Percentiles rank a stretch among this genome's conserved stretches.
Evolutionary conservation across 169 alveolate genomes (phyloP).

Genomic region (Plasmodium reichenowi): DNA sequence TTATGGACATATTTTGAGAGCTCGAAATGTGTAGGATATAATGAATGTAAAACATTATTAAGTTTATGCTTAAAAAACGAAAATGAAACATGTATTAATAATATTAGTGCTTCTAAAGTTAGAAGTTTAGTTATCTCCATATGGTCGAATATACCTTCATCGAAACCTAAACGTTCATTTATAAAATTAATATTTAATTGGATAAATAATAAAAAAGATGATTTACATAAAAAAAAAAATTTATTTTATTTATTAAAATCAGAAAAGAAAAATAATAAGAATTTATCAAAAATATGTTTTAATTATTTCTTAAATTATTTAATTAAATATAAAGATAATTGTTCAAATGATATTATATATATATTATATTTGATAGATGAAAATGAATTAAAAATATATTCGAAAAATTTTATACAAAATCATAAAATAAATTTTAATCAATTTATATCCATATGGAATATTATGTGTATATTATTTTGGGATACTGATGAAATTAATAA

Average conservation of each 20-base stretch:
- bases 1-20: conserved; percentile 29
- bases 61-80: conserved; percentile 53
- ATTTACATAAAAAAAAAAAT: conserved; percentile 40
- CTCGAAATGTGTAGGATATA: conserved; percentile 35
- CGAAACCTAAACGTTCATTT: conserved; percentile 47
- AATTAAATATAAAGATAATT: conserved; percentile 57
- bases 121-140: conserved; percentile 41
- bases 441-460: conserved; percentile 67
- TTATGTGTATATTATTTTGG: conserved; percentile 65
- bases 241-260: conserved; percentile 31
- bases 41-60: conserved; percentile 59
- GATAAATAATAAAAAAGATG: conserved; percentile 52
- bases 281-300: conserved; percentile 33
- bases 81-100: conserved; percentile 20
- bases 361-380: conserved; percentile 36
- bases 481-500: conserved; percentile 46
- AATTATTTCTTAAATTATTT: conserved; percentile 28
- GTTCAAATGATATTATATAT: conserved; percentile 63
- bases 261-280: conserved; percentile 24
- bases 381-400: conserved; percentile 23
- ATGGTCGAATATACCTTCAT: conserved; percentile 50
- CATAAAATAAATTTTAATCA: conserved; percentile 47
- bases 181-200: conserved; percentile 48
- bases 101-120: conserved; percentile 13
- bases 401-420: conserved; percentile 20